Evolutionary conservation across 73 alveolate species (phyloP), one percentile per base, ranked within the genome.

Genomic region (Loxodes magnus): DNA sequence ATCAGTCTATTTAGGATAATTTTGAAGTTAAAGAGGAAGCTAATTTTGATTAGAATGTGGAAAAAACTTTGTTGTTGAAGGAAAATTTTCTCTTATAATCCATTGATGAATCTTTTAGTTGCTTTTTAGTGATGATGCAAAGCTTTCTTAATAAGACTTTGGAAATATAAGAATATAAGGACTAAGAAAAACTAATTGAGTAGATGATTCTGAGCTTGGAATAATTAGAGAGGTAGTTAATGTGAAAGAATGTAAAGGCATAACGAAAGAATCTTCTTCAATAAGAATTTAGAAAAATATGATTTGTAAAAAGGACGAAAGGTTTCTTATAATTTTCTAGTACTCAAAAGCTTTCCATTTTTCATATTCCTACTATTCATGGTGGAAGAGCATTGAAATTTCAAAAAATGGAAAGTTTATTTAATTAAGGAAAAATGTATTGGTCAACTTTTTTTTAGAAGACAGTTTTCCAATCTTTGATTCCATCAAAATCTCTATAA

Each of bases 301-400:
- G 59, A 24, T 46, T 2, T 24, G 27, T 25, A 46, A 46, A 19
- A 25, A 24, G 50, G 27, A 12, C 7, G 59, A 46, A 1, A 41
- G 59, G 7, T 17, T 23, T 10, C 17, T 46, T n/a, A 2, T 21
- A 1, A 24, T 46, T n/a, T 9, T 25, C n/a, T 25, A 12, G n/a
- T 46, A 37, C 15, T n/a, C 53, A 1, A 46, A 46, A 24, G 59
- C 59, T 22, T 24, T 46, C n/a, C 43, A 46, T 46, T 37, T 46
- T 1, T 41, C 59, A 1, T 46, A 10, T 46, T 46, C 35, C 1
- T 10, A 20, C 20, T 46, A 46, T 46, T 46, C 27, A 9, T 46
- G 26, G 34, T 46, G n/a, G 59, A 46, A 19, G 50, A 46, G 7
- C 14, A 12, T 10, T 46, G 59, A 3, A 19, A 10, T 0, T 37